phyloP scores from a whole-genome alignment of 345 rosid species.

The Citrus mangshanensis region DNA sequence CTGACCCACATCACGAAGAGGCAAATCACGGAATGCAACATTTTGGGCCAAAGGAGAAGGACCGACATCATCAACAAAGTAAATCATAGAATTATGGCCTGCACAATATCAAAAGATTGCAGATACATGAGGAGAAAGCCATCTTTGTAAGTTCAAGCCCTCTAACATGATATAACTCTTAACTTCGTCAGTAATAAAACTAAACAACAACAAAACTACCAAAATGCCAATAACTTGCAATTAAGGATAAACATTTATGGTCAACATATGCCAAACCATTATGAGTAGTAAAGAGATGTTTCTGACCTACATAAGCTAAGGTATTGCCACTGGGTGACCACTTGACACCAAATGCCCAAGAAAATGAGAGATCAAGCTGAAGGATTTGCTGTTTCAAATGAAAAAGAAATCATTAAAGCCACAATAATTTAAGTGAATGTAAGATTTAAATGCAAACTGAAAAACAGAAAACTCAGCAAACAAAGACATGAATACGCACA shows the following conservation, averaged over 20 bases:
- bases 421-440: background rate
- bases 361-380: constrained; percentile 97
- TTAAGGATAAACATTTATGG: background rate
- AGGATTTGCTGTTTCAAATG: constrained; percentile 74
- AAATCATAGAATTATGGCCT: constrained; percentile 97
- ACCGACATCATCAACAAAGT: constrained; percentile 97
- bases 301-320: constrained; percentile 95
- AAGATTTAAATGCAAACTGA: constrained; percentile 2
- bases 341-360: constrained; percentile 99
- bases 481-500: background rate
- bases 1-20: constrained; percentile 99
- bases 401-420: constrained; percentile 7
- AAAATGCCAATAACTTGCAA: background rate
- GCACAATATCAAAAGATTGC: constrained; percentile 20
- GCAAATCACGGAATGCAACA: constrained; percentile 86
- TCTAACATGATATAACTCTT: background rate
- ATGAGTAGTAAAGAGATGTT: constrained; percentile 22
- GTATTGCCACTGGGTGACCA: constrained; percentile 99
- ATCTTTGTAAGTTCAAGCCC: background rate
- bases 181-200: background rate
- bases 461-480: background rate
- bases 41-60: constrained; percentile 96
- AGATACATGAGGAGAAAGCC: constrained; percentile 20
- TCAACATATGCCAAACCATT: background rate
- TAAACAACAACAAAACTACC: background rate